phyloP scores from a whole-genome alignment of 148 eudicot genomes.

The Bassia scoparia region DNA sequence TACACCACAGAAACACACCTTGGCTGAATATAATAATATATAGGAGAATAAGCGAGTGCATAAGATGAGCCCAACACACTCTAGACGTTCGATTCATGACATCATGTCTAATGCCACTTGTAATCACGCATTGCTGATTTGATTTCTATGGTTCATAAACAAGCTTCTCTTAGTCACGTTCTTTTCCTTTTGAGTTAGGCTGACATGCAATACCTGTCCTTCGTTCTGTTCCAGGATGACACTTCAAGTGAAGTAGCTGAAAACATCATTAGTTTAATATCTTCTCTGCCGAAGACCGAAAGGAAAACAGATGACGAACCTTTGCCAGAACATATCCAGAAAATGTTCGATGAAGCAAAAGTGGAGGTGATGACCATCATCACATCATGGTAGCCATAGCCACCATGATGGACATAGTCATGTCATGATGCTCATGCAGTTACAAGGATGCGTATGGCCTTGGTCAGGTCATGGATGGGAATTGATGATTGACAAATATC shows the following conservation, averaged over 20 bases:
- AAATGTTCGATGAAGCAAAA: slow-evolving; percentile 45
- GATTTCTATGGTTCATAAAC: neutral
- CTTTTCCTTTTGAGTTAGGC: neutral
- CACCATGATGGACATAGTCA: slow-evolving; percentile 48
- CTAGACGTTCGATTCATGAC: neutral
- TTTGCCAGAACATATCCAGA: slow-evolving; percentile 59
- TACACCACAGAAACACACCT: too few relatives aligned
- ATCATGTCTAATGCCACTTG: neutral
- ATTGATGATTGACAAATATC: slow-evolving; percentile 21
- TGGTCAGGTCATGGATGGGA: slow-evolving; percentile 35
- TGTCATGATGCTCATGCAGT: slow-evolving; percentile 35
- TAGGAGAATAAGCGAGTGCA: neutral
- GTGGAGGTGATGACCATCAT: slow-evolving; percentile 35
- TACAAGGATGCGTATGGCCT: slow-evolving; percentile 32
- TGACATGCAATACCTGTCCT: neutral
- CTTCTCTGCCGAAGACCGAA: slow-evolving; percentile 59
- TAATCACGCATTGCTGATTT: neutral
- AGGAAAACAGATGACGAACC: slow-evolving; percentile 50
- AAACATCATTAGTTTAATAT: slow-evolving; percentile 51
- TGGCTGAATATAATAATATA: too few relatives aligned
- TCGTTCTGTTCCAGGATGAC: slow-evolving; percentile 50
- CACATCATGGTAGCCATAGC: slow-evolving; percentile 31
- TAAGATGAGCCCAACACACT: neutral
- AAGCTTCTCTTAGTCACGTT: neutral
- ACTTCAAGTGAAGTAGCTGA: slow-evolving; percentile 65